A percentile compares a stretch with the other conserved stretches of the same genome.
Conservation (phyloP, 805 yeast species). For the Nakazawaea siamensis region DNA sequence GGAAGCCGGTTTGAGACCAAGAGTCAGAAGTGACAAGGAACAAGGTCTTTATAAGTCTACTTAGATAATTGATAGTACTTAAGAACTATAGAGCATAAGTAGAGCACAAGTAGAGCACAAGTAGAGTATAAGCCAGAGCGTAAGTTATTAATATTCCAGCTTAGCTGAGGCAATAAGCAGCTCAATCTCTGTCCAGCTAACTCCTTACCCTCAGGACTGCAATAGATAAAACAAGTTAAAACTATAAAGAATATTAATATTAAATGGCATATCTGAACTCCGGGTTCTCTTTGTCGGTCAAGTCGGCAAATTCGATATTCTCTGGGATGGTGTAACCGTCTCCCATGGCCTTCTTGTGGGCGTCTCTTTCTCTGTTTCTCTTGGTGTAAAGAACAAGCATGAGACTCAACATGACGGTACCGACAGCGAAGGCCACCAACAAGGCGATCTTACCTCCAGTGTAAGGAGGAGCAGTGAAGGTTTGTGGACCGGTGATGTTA, state of each 20-base stretch:
- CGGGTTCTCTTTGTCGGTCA: conserved; percentile 46
- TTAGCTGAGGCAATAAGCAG: too few species aligned
- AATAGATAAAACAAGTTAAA: too few species aligned
- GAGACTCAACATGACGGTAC: conserved; percentile 17
- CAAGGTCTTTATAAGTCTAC: too few species aligned
- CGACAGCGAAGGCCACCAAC: conserved; percentile 10
- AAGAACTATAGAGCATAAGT: too few species aligned
- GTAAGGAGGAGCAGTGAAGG: conserved; percentile 46
- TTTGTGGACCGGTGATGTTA: conserved; percentile 48
- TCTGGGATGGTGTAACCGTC: conserved; percentile 19
- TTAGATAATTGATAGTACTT: too few species aligned
- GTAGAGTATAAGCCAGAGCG: too few species aligned
- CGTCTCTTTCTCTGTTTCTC: conserved; percentile 32
- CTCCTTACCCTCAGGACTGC: too few species aligned
- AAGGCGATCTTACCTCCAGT: conserved; percentile 17
- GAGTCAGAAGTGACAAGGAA: conserved; percentile 21
- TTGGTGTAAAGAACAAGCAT: conserved; percentile 20
- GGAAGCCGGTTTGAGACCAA: conserved; percentile 16
- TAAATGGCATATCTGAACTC: conserved; percentile 41
- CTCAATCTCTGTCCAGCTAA: too few species aligned
- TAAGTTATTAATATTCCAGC: too few species aligned
- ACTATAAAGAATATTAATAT: too few species aligned
- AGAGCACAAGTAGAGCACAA: too few species aligned
- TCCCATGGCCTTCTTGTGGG: conserved; percentile 12
- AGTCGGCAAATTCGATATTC: conserved; percentile 37